Conservation (phyloP, 108 stramenopile species). For the Fistulifera solaris region DNA sequence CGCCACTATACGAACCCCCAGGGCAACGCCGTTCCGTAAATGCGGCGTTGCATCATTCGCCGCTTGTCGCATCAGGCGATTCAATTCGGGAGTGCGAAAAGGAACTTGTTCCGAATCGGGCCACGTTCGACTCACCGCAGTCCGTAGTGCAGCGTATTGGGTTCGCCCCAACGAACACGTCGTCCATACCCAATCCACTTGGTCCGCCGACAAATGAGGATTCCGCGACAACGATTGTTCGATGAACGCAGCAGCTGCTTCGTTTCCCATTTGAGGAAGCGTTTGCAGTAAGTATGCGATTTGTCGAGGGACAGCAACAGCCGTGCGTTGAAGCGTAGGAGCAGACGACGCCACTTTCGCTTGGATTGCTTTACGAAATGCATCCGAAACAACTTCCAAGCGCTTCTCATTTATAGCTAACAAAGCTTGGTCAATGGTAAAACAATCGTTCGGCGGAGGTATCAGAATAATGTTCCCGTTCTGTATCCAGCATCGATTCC, state of each 20-base stretch:
- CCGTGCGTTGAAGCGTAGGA: background rate
- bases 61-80: background rate
- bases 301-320: background rate
- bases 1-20: background rate
- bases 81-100: background rate
- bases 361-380: background rate
- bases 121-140: background rate
- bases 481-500: background rate
- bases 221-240: background rate
- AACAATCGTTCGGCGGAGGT: background rate
- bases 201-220: background rate
- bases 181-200: background rate
- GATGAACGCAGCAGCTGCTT: background rate
- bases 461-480: background rate
- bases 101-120: background rate
- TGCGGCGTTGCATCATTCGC: background rate
- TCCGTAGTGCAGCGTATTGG: slow-evolving; percentile 1
- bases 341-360: background rate
- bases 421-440: background rate
- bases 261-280: background rate
- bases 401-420: background rate
- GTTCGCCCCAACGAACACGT: background rate
- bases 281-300: background rate
- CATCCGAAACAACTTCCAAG: too few relatives aligned
- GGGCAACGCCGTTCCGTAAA: background rate